Evolutionary conservation across 202 grass and related monocot genomes (phyloP), one percentile per base, ranked within the genome.

Genomic region (Schoenoplectus tabernaemontani): DNA sequence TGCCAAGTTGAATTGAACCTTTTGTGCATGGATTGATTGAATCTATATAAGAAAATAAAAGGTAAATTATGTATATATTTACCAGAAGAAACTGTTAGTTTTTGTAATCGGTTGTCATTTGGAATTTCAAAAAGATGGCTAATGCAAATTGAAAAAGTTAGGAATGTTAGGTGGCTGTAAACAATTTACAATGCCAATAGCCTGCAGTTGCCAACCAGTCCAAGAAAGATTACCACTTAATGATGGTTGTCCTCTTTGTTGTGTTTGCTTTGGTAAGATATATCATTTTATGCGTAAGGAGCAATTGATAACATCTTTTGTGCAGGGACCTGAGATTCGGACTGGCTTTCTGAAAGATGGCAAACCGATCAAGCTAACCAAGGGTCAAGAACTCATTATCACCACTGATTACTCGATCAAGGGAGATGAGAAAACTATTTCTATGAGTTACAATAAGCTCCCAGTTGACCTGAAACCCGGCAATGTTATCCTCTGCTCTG

Each of bases 361-460:
- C 24, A 97, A 97, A 69, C 87, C 93, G 9, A 83, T 97, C 82
- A 90, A 93, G 42, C 77, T 97, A 10, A 93, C 83, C 37, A 92
- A 97, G 84, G 93, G 91, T 42, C 87, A 93, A 82, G 93, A 97
- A 87, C 82, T 97, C 48, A 97, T 80, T 73, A 71, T 97, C 38
- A 82, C 83, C 76, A 97, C 93, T 39, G 93, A 97, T 80, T 97
- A 97, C 70, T 83, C 72, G 28, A 90, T 93, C 82, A 93, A 97
- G 85, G 93, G 93, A 11, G 91, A 97, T 34, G 86, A 86, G 11
- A 91, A 79, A 11, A 97, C 22, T 39, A 97, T 97, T 32, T n/a
- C 93, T 34, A 97, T 97, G 93, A 97, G 93, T 86, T 97, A 97
- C 91, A 97, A 97, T 84, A 97, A 97, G 57, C 80, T 97, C 38